Base-by-base conservation (phyloP, 2,329 filamentous ascomycete genomes). In the Pyricularia sp. region DNA sequence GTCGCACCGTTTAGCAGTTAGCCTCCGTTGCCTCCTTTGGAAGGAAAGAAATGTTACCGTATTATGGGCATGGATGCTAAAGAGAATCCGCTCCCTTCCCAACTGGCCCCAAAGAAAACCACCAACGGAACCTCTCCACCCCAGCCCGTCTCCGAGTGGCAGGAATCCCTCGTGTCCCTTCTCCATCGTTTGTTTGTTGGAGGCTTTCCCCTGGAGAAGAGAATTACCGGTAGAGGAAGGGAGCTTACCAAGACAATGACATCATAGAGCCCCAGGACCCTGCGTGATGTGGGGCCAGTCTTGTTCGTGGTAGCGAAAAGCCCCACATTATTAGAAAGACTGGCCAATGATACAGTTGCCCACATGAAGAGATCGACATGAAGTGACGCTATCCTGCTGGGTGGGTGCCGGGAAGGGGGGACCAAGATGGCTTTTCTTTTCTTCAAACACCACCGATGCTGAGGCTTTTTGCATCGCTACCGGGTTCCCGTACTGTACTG, bases 341-440 rank as follows among this genome's bases (percentile, higher is more conserved):
- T 10, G 28, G n/a, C 62, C 62, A 64, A 40, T 64, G 9, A n/a
- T 30, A 9, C 24, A 22, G 22, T 9, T 59, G 49, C 53, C 49
- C 49, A 60, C 62, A 59, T 2, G 3, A 22, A 49, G 16, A 19
- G 62, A 64, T 64, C 53, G 49, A 28, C 62, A 60, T 33, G 10
- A 19, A 63, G 53, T 64, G 62, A 64, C 62, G 62, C 62, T 63
- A 63, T 63, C n/a, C 19, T 49, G 40, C 33, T 31, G n/a, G 30
- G 35, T 31, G 7, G 24, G 4, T 16, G 8, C 59, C 22, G 33
- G 13, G 28, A 60, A 31, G 13, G 24, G 28, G 59, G 6, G 13
- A 4, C 33, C 13, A 35, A 35, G 33, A 61, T 49, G 28, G 59
- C 59, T 60, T 60, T 16, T 4, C 33, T 60, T 16, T 60, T 60